Conservation (phyloP, 192 early-diverging fungal species). For the Coemansia sp. region DNA sequence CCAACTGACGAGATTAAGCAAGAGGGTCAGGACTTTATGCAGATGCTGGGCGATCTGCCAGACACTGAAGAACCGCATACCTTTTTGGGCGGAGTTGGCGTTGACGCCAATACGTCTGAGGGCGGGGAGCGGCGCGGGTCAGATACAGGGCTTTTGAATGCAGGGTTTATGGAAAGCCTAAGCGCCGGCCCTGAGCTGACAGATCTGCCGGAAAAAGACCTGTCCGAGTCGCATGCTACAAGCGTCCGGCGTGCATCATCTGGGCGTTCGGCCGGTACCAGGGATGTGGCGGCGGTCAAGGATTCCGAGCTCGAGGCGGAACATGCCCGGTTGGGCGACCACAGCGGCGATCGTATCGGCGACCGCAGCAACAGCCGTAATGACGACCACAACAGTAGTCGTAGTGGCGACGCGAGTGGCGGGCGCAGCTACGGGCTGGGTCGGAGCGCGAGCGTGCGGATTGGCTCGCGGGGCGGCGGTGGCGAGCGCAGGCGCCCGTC, state of each 20-base stretch:
- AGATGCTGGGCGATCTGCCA: constrained; percentile 4
- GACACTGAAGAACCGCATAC: background rate
- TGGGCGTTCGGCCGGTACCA: too few relatives aligned
- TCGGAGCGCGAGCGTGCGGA: constrained; percentile 43
- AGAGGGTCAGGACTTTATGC: constrained; percentile 6
- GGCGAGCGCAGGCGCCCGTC: constrained; percentile 42
- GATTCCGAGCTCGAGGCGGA: constrained; percentile 12
- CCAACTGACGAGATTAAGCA: background rate
- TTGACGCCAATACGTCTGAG: background rate
- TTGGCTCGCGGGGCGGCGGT: constrained; percentile 1
- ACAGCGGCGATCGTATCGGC: background rate
- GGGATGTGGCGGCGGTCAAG: background rate
- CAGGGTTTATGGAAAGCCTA: constrained; percentile 11
- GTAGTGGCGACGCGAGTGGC: background rate
- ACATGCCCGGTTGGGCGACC: background rate
- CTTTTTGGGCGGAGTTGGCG: background rate
- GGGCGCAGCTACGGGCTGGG: constrained; percentile 16
- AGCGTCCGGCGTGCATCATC: too few relatives aligned
- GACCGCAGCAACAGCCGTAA: background rate
- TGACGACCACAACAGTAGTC: background rate
- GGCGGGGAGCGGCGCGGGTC: background rate
- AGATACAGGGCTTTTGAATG: background rate
- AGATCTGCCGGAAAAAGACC: background rate
- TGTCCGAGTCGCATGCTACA: background rate
- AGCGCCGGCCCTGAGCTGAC: background rate